Evolutionary conservation across 2,329 filamentous ascomycete species (phyloP), one percentile per base, ranked within the genome.

Genomic region (Sclerotinia trifoliorum): DNA sequence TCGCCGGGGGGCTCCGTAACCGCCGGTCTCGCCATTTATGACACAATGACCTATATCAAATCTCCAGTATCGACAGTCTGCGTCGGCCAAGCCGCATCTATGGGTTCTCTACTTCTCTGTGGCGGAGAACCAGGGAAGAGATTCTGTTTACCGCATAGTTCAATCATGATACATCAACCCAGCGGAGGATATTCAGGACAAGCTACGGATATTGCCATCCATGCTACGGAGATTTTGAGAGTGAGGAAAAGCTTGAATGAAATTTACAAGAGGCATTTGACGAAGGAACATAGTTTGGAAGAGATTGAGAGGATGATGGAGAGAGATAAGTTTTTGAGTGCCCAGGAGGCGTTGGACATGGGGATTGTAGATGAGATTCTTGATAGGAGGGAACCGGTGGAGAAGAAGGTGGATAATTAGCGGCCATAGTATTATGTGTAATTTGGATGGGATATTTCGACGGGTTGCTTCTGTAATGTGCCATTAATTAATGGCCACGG

Each of bases 151-250:
- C 94, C 94, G n/a, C 94, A 99, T 79, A 92, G 90, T 74, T 91
- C 92, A 65, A 91, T 99, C 77, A 99, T 99, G 95, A 89, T 99
- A 67, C 95, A 99, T 80, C 95, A 99, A 78, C 95, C 96, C 0
- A 88, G 91, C 2, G 94, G 94, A 58, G 87, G 88, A 0, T 89
- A 87, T 5, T 81, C 83, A 69, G 87, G 87, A 0, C 88, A 87
- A 73, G 87, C 87, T 4, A 85, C 86, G 3, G 95, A 99, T 77
- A 98, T 99, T 72, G 86, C 96, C 60, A 98, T 99, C 71, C 96
- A 99, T 77, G 95, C 95, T 6, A 97, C 94, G 77, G 94, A 99
- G 83, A 99, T 99, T 68, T 84, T 98, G 78, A 85, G 93, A 69
- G 90, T 97, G 67, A 85, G 95, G 69, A 86, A 89, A 71, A 91